Conservation (phyloP, 257 asterid species). For the Solanum ossicruentum region DNA sequence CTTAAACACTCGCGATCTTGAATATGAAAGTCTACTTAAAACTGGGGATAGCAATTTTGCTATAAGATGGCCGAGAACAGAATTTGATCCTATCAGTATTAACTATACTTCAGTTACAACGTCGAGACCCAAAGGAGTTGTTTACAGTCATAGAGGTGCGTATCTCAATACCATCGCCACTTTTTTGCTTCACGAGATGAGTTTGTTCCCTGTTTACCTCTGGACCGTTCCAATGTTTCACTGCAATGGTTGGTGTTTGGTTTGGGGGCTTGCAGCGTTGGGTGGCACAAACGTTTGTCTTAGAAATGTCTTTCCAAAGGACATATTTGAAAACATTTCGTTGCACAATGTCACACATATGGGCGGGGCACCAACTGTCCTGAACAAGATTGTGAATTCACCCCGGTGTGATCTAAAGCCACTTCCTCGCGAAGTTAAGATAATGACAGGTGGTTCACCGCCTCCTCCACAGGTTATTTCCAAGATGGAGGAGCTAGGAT, state of each 20-base stretch:
- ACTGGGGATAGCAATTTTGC: background rate
- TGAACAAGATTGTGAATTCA: slow-evolving; percentile 18
- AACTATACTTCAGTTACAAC: slow-evolving; percentile 1
- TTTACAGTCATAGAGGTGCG: background rate
- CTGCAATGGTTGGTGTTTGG: background rate
- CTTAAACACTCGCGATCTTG: background rate
- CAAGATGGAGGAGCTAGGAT: slow-evolving; percentile 25
- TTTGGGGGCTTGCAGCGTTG: background rate
- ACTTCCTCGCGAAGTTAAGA: slow-evolving; percentile 7
- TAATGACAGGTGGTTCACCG: slow-evolving; percentile 28
- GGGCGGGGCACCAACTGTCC: slow-evolving; percentile 26
- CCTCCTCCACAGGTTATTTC: slow-evolving; percentile 19
- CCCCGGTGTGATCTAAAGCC: slow-evolving; percentile 3
- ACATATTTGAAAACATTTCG: slow-evolving; percentile 4
- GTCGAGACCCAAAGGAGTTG: background rate
- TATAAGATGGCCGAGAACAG: background rate
- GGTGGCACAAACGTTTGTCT: background rate
- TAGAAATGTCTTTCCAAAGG: background rate
- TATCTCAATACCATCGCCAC: background rate
- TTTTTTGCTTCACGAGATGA: background rate
- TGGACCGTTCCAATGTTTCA: background rate
- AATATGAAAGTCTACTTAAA: background rate
- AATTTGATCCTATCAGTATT: background rate
- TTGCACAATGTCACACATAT: slow-evolving; percentile 15
- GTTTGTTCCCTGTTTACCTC: background rate